Evolutionary conservation across 495 filamentous ascomycete species (phyloP).

Genomic region (Tuber calosporum): DNA sequence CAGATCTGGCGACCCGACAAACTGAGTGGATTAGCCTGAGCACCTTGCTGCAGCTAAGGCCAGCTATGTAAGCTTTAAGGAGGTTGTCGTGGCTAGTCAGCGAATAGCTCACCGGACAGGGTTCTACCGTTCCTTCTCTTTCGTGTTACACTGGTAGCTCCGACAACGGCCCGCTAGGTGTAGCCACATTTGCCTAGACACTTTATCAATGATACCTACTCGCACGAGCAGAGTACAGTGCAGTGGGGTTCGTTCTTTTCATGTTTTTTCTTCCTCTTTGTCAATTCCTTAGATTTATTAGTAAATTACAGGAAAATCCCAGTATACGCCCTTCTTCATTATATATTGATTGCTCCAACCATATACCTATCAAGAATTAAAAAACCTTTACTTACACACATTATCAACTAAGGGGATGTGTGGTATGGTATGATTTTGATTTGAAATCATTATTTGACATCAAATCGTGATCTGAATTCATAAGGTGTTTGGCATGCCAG

Average conservation of each 20-base stretch:
- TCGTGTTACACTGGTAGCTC: not conserved
- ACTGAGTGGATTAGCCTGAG: not conserved
- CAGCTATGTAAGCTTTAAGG: not conserved
- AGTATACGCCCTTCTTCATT: too few species aligned
- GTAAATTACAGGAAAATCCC: too few species aligned
- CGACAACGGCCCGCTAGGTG: not conserved
- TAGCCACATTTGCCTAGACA: not conserved
- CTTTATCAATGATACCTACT: not conserved
- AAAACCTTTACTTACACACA: not conserved
- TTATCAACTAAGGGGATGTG: too few species aligned
- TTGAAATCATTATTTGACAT: too few species aligned
- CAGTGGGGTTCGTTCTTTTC: not conserved
- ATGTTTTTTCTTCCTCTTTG: too few species aligned
- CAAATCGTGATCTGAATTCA: too few species aligned
- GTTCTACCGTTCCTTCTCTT: not conserved
- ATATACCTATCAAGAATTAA: not conserved
- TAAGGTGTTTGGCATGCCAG: too few species aligned
- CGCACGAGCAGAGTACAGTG: not conserved
- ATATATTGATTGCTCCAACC: not conserved
- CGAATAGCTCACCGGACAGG: not conserved
- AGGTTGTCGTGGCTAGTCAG: not conserved
- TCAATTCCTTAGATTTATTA: too few species aligned
- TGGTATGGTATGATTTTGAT: too few species aligned
- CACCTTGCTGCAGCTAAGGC: not conserved
- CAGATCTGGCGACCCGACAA: not conserved